Evolutionary conservation across 2,329 filamentous ascomycete genomes (phyloP).

Genomic region (Calonectria fujianensis): DNA sequence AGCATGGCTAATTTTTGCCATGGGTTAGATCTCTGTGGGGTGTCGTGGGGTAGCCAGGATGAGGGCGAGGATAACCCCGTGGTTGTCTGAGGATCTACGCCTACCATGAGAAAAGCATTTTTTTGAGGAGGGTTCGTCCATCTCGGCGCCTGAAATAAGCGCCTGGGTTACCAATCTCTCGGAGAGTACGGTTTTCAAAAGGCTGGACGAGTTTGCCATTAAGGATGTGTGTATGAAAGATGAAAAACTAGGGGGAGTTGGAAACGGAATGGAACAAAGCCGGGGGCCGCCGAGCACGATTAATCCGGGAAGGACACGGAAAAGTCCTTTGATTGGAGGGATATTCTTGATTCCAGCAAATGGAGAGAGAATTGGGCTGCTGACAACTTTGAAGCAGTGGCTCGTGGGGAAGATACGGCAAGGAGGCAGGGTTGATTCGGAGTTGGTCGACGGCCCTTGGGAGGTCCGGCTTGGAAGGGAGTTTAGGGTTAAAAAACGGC

Average conservation of each 20-base stretch:
- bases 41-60: constrained; percentile 24
- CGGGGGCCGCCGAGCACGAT: neutral
- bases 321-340: constrained; percentile 9
- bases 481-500: constrained; percentile 35
- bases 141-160: neutral
- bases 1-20: constrained; percentile 6
- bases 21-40: constrained; percentile 21
- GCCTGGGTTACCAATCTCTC: constrained; percentile 16
- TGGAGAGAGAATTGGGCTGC: constrained; percentile 2
- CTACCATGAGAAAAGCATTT: constrained; percentile 10
- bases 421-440: constrained; percentile 24
- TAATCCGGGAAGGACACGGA: neutral
- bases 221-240: constrained; percentile 14
- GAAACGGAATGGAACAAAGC: constrained; percentile 30
- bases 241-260: constrained; percentile 10
- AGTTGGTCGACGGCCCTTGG: constrained; percentile 29
- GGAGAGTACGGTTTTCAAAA: constrained; percentile 10
- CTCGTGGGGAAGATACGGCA: neutral
- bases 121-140: neutral
- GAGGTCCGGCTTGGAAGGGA: constrained; percentile 26
- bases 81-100: constrained; percentile 4
- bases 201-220: constrained; percentile 16
- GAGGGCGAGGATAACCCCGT: constrained; percentile 1
- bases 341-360: neutral
- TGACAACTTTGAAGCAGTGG: neutral